A percentile compares a stretch with the other conserved stretches of the same genome.
Conservation (phyloP, 2,329 filamentous ascomycete genomes). For the Epichloe baconii region DNA sequence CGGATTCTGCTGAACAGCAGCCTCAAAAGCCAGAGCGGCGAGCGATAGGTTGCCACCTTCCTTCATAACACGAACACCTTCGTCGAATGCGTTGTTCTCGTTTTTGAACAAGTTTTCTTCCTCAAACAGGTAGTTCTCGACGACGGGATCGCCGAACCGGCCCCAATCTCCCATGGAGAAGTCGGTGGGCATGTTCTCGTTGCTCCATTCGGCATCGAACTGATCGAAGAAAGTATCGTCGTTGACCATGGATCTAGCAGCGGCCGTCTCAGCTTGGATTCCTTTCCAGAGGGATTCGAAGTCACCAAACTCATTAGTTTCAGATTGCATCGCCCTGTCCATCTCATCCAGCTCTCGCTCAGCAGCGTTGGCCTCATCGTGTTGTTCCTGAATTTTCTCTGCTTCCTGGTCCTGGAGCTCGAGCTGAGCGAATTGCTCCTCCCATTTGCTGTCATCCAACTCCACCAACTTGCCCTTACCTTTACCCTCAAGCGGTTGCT, state of each 20-base stretch:
- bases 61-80: constrained; percentile 85
- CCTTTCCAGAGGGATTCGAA: constrained; percentile 85
- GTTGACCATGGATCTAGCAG: constrained; percentile 58
- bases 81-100: constrained; percentile 74
- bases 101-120: constrained; percentile 82
- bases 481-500: constrained; percentile 42
- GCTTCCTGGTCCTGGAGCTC: constrained; percentile 48
- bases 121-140: constrained; percentile 91
- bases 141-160: constrained; percentile 57
- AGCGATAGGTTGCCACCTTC: constrained; percentile 89
- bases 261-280: constrained; percentile 63
- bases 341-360: constrained; percentile 81
- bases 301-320: constrained; percentile 66
- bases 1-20: constrained; percentile 80
- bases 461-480: constrained; percentile 91
- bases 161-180: constrained; percentile 52
- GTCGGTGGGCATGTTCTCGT: constrained; percentile 40
- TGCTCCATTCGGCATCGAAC: constrained; percentile 70
- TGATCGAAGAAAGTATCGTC: constrained; percentile 49
- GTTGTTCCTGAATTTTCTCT: constrained; percentile 31
- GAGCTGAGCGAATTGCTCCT: constrained; percentile 87
- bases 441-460: constrained; percentile 88
- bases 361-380: constrained; percentile 55
- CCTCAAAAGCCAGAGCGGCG: constrained; percentile 88
- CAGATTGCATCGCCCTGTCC: constrained; percentile 54